Percentiles rank a stretch among this genome's conserved stretches.
These are phyloP conservation scores for Coniferiporia sulphurascens DNA, from an alignment of 1,284 basidiomycete species.

Conservation along the genomic window DNA sequence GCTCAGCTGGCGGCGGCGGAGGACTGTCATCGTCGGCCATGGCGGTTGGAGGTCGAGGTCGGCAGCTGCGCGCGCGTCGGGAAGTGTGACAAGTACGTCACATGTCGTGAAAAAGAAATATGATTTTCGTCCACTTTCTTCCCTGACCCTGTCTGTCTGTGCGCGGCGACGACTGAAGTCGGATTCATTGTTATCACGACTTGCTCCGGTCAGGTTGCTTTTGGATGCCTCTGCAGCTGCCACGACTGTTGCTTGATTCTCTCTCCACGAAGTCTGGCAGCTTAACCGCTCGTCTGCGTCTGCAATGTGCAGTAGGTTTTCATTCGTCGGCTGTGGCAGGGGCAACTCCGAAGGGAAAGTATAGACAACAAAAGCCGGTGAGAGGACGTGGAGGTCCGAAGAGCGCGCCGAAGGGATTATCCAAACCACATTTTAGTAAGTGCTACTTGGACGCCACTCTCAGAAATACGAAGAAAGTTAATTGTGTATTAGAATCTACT, in stretches of 20 bases:
- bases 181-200: background rate
- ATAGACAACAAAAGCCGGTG: background rate
- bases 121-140: background rate
- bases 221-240: background rate
- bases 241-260: background rate
- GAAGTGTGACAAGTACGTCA: background rate
- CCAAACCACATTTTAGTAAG: constrained; percentile 2
- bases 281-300: background rate
- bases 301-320: background rate
- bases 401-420: background rate
- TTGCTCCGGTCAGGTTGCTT: background rate
- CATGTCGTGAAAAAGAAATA: background rate
- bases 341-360: background rate
- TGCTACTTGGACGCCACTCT: background rate
- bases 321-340: background rate
- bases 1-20: constrained; percentile 31
- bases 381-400: background rate
- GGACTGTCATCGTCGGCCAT: constrained; percentile 14
- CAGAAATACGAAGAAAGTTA: background rate
- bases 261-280: background rate
- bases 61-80: background rate
- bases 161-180: background rate
- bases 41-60: background rate
- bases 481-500: constrained; percentile 14
- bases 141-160: background rate